Base-by-base conservation (phyloP, 1,284 basidiomycete species). In the Clitocybe nebularis region DNA sequence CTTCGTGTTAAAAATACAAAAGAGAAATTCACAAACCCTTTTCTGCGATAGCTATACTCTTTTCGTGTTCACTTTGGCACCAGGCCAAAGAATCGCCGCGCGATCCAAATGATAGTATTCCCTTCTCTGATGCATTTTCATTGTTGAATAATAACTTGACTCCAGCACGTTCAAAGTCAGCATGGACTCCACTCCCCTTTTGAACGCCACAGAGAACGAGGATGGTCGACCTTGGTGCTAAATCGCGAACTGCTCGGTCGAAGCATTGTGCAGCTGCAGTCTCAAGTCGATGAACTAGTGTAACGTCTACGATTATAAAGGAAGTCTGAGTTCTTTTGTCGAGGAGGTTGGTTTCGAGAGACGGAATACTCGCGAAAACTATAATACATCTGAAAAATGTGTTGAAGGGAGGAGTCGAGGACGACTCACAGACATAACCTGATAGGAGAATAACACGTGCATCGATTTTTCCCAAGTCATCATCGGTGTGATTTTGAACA, bases 291-390 rank as follows among this genome's bases (percentile, higher is more conserved):
- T 39, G 37, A 6, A 39, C 37, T 14, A 20, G 28, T 29, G 23
- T 39, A 11, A 39, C 13, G 16, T 39, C 37, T 8, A 39, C 23
- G 21, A 39, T 29, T 17, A 39, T 39, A 29, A 39, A 39, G 8
- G 22, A 36, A 5, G 29, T 17, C 6, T 32, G 29, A 13, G 29
- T 17, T 17, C 19, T 25, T 11, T n/a, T n/a, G 11, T 29, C 20
- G 17, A 39, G 37, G 17, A 39, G 37, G 5, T 29, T 32, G 14
- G 19, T 32, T 32, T 32, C 29, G 9, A 32, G 29, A 4, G 37
- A 25, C 2, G 23, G 23, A 24, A 26, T 19, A 20, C 17, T 20
- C 22, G 37, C 25, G 14, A 26, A 29, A 3, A 26, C 17, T 13
- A 5, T 2, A 16, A 16, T 3, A 9, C 13, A 32, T 16, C 5